phyloP scores from a whole-genome alignment of 495 filamentous ascomycete species.

The Lasiosphaeris hirsuta region DNA sequence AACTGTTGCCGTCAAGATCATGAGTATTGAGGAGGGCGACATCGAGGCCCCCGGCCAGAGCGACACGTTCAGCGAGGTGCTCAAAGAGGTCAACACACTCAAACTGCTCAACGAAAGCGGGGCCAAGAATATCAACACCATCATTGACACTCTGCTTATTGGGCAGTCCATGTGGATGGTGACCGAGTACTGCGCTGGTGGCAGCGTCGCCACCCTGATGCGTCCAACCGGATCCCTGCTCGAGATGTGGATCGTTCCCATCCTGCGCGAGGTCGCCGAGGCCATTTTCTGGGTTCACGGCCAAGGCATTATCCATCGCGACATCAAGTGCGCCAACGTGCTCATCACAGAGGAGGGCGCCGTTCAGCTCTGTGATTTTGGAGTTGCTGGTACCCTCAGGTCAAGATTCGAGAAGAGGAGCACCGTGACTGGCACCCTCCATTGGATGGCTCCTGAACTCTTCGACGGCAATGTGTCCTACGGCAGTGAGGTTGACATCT shows the following conservation, averaged over 20 bases:
- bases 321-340: conserved; percentile 16
- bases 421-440: conserved; percentile 13
- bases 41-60: background rate
- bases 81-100: conserved; percentile 8
- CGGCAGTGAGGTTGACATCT: conserved; percentile 12
- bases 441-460: conserved; percentile 16
- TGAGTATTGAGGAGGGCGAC: conserved; percentile 12
- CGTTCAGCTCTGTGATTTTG: conserved; percentile 14
- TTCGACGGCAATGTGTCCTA: conserved; percentile 7
- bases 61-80: conserved; percentile 11
- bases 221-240: background rate
- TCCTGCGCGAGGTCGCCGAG: conserved; percentile 10
- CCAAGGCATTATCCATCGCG: conserved; percentile 9
- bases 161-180: conserved; percentile 13
- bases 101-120: conserved; percentile 4
- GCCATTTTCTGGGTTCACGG: conserved; percentile 10
- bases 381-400: conserved; percentile 6
- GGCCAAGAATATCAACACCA: conserved; percentile 8
- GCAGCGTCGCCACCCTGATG: conserved; percentile 13
- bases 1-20: conserved; percentile 14
- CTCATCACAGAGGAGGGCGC: conserved; percentile 1
- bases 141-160: conserved; percentile 13
- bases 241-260: conserved; percentile 11
- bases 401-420: conserved; percentile 8
- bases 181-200: conserved; percentile 13